Conservation (phyloP, 352 stramenopile genomes). For the Globisporangium heterothallicum region DNA sequence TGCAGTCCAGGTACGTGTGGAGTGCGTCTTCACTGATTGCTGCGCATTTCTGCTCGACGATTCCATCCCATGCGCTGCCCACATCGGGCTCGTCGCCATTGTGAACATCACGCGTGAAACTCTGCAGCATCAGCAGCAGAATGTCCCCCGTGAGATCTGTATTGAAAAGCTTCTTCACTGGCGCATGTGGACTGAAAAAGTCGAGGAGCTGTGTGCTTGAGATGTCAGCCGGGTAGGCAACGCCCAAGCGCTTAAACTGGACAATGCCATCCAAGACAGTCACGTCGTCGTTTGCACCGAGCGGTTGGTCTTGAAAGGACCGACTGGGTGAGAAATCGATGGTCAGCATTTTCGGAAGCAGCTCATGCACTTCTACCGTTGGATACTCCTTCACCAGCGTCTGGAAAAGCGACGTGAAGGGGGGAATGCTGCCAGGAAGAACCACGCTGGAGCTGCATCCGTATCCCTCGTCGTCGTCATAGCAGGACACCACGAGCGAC, state of each 20-base stretch:
- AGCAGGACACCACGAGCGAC: conserved; percentile 55
- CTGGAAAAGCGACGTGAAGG: conserved; percentile 42
- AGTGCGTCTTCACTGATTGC: conserved; percentile 53
- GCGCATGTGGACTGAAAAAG: conserved; percentile 28
- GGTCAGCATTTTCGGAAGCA: conserved; percentile 47
- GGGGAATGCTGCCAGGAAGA: conserved; percentile 17
- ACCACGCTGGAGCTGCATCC: conserved; percentile 3
- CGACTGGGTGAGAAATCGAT: conserved; percentile 40
- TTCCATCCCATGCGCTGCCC: conserved; percentile 57
- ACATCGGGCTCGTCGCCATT: conserved; percentile 42
- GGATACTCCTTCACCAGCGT: conserved; percentile 38
- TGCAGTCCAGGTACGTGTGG: conserved; percentile 69
- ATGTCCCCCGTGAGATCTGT: conserved; percentile 53
- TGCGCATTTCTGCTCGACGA: conserved; percentile 49
- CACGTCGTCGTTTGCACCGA: background rate
- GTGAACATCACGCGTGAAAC: conserved; percentile 21
- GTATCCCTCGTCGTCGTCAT: conserved; percentile 8
- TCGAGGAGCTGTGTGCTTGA: conserved; percentile 2
- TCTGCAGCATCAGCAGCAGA: conserved; percentile 35
- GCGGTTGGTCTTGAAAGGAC: conserved; percentile 19
- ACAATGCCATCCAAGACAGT: conserved; percentile 24
- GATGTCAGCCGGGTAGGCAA: conserved; percentile 13
- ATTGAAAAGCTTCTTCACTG: conserved; percentile 63
- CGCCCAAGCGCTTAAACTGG: conserved; percentile 30
- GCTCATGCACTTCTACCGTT: conserved; percentile 49